Evolutionary conservation across 106 monocot genomes (phyloP).

Genomic region (Dendrobium huoshanense): DNA sequence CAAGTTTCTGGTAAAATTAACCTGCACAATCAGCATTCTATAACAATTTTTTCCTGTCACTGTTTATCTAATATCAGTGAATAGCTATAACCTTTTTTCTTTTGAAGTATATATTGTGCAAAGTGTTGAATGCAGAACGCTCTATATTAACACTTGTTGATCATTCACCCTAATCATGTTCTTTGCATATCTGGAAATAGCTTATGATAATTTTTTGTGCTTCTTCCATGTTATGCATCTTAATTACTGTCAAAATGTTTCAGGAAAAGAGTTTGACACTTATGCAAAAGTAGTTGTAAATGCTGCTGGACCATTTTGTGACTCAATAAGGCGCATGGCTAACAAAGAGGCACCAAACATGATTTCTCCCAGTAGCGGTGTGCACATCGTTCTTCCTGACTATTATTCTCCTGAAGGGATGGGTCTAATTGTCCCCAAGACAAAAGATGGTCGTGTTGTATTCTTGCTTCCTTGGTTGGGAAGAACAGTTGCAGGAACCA

Average conservation of each 20-base stretch:
- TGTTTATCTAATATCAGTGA: background rate
- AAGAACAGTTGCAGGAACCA: constrained; percentile 92
- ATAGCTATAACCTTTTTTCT: background rate
- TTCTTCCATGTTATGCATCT: constrained; percentile 16
- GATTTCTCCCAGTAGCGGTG: constrained; percentile 93
- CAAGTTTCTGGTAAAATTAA: background rate
- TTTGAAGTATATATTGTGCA: background rate
- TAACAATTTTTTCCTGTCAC: background rate
- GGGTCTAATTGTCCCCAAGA: constrained; percentile 98
- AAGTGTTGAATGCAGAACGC: background rate
- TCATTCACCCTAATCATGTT: background rate
- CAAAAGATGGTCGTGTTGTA: constrained; percentile 94
- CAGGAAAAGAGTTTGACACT: constrained; percentile 87
- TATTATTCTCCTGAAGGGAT: constrained; percentile 99
- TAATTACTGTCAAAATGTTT: constrained; percentile 20
- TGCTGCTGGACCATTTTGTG: constrained; percentile 98
- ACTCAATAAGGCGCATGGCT: constrained; percentile 83
- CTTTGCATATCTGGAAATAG: constrained; percentile 2
- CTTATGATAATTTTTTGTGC: constrained; percentile 8
- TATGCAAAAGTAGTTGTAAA: constrained; percentile 87
- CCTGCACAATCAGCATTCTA: background rate
- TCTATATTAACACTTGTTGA: background rate
- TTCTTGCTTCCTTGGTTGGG: constrained; percentile 99
- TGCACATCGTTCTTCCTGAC: constrained; percentile 96
- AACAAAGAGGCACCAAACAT: constrained; percentile 57